Conservation (phyloP, 2,329 filamentous ascomycete species). For the Claviceps sp. region DNA sequence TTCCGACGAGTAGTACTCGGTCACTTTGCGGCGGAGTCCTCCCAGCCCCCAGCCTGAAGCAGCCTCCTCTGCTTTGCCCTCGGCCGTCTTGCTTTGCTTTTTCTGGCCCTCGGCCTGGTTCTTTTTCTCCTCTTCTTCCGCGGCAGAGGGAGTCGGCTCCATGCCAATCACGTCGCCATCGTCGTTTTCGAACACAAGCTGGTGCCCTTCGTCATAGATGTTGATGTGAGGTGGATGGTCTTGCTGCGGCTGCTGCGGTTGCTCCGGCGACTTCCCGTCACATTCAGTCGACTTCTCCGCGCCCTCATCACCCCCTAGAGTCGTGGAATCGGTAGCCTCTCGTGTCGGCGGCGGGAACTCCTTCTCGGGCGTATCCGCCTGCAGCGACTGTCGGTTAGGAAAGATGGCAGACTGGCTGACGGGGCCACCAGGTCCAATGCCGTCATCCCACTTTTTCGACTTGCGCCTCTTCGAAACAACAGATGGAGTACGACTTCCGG, state of each 20-base stretch:
- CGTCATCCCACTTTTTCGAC: slow-evolving; percentile 55
- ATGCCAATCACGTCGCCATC: slow-evolving; percentile 76
- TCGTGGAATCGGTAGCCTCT: slow-evolving; percentile 21
- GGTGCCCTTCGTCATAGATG: slow-evolving; percentile 66
- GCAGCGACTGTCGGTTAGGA: slow-evolving; percentile 36
- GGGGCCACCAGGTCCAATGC: slow-evolving; percentile 70
- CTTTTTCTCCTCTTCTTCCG: neutral
- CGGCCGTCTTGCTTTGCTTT: neutral
- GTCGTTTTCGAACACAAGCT: slow-evolving; percentile 71
- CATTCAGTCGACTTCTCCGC: slow-evolving; percentile 14
- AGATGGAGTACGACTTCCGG: slow-evolving; percentile 46
- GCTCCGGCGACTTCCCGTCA: slow-evolving; percentile 9
- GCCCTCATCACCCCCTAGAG: slow-evolving; percentile 19
- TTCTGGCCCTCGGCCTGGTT: neutral
- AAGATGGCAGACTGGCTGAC: slow-evolving; percentile 82
- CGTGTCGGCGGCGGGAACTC: slow-evolving; percentile 15
- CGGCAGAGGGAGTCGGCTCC: slow-evolving; percentile 19
- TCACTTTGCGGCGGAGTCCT: slow-evolving; percentile 36
- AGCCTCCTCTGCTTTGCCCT: slow-evolving; percentile 3
- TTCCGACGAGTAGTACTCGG: slow-evolving; percentile 44
- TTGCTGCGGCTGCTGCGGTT: neutral
- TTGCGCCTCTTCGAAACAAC: slow-evolving; percentile 47
- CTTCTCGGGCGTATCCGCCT: slow-evolving; percentile 15
- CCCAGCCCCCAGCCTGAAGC: slow-evolving; percentile 19
- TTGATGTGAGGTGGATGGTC: slow-evolving; percentile 33